These are phyloP conservation scores for Erigeron philadelphicus DNA, from an alignment of 140 eudicot species.

Conservation along the genomic window DNA sequence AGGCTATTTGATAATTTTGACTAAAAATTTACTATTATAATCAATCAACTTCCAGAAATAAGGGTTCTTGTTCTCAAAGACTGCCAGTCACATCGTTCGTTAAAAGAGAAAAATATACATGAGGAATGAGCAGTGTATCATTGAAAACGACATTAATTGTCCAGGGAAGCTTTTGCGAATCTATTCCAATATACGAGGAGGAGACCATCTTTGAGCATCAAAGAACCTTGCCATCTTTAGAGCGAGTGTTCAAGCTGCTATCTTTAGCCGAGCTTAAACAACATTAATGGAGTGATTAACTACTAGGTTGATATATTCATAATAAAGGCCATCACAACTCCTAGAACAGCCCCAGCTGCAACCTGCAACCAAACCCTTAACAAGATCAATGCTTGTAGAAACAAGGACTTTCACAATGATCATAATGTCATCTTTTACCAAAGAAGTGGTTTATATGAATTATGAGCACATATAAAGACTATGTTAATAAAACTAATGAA, in stretches of 20 bases:
- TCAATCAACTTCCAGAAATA: not conserved
- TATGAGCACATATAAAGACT: too few species aligned
- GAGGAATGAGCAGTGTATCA: not conserved
- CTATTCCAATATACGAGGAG: not conserved
- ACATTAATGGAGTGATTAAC: not conserved
- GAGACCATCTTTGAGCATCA: conserved; percentile 15
- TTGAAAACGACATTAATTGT: conserved; percentile 3
- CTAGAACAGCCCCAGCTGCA: conserved; percentile 72
- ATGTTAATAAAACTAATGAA: too few species aligned
- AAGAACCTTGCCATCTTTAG: conserved; percentile 14
- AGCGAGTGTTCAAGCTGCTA: conserved; percentile 12
- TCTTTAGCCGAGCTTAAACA: conserved; percentile 7
- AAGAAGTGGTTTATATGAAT: too few species aligned
- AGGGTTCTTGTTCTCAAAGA: not conserved
- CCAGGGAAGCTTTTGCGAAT: conserved; percentile 14
- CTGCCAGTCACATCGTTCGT: not conserved
- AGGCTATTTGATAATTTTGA: too few species aligned
- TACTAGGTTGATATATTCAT: conserved; percentile 37
- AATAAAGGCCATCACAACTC: conserved; percentile 53
- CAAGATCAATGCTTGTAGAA: not conserved
- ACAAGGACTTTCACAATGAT: too few species aligned
- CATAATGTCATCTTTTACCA: too few species aligned
- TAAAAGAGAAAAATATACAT: conserved; percentile 3
- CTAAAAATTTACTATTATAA: too few species aligned
- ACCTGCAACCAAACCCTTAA: conserved; percentile 44